Conservation (phyloP, 1,284 basidiomycete species). For the Irpex sp. region DNA sequence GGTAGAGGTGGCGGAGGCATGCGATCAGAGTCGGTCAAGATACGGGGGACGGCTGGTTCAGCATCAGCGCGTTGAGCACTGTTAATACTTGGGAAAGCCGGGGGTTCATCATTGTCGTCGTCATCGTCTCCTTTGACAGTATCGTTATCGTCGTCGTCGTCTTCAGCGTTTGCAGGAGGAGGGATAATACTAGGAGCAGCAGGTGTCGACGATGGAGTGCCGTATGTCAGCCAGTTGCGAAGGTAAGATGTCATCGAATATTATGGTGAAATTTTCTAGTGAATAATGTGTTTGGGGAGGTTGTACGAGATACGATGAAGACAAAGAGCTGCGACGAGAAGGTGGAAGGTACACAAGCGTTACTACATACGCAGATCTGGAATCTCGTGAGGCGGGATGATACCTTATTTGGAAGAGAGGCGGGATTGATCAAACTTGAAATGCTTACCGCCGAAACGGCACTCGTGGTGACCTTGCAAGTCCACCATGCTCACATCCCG, state of each 20-base stretch:
- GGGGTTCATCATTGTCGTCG: slow-evolving; percentile 65
- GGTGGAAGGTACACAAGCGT: too few relatives aligned
- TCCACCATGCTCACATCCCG: not conserved
- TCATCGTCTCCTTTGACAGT: too few relatives aligned
- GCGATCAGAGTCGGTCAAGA: slow-evolving; percentile 48
- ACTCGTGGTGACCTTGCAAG: not conserved
- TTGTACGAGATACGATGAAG: too few relatives aligned
- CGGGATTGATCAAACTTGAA: not conserved
- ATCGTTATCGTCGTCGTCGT: slow-evolving; percentile 49
- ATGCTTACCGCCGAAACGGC: not conserved
- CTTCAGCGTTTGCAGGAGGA: slow-evolving; percentile 41
- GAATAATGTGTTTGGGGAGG: too few relatives aligned
- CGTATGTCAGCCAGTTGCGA: slow-evolving; percentile 24
- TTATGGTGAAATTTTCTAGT: too few relatives aligned
- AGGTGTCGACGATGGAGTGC: slow-evolving; percentile 5
- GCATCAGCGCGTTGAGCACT: slow-evolving; percentile 69
- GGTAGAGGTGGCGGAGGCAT: slow-evolving; percentile 73
- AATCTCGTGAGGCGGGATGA: not conserved
- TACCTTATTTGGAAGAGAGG: not conserved
- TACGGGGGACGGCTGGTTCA: slow-evolving; percentile 28
- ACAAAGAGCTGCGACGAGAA: too few relatives aligned
- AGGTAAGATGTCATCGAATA: slow-evolving; percentile 24
- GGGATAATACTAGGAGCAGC: slow-evolving; percentile 30
- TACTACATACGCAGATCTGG: not conserved
- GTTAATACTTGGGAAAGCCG: slow-evolving; percentile 76